Conservation (phyloP, 257 asterid genomes). For the Solanum piurae region DNA sequence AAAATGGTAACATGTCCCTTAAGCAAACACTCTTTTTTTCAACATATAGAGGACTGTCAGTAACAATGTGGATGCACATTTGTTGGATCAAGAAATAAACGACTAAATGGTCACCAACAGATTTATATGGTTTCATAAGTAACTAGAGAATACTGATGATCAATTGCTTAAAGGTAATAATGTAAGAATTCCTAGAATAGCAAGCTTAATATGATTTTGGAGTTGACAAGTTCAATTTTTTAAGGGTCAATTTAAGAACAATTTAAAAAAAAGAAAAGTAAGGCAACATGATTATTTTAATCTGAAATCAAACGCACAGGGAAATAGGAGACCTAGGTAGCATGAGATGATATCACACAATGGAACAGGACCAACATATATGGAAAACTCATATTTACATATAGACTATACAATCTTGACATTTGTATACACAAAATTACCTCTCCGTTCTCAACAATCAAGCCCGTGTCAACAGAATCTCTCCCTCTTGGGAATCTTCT, state of each 20-base stretch:
- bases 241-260: background rate
- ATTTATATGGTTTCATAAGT: background rate
- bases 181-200: background rate
- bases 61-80: background rate
- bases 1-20: background rate
- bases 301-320: background rate
- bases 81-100: background rate
- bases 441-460: conserved; percentile 40
- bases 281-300: background rate
- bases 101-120: background rate
- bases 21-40: background rate
- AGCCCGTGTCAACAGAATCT: conserved; percentile 32
- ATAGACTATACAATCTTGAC: conserved; percentile 21
- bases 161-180: background rate
- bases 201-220: background rate
- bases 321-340: background rate
- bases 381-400: conserved; percentile 11
- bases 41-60: background rate
- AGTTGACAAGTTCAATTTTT: background rate
- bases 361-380: conserved; percentile 15
- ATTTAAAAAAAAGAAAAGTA: background rate
- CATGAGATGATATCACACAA: background rate
- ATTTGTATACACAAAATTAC: conserved; percentile 33
- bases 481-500: conserved; percentile 17
- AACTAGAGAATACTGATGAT: background rate